Evolutionary conservation across 306 rosid genomes (phyloP), one percentile per base, ranked within the genome.

Genomic region (Erythrophleum fordii): DNA sequence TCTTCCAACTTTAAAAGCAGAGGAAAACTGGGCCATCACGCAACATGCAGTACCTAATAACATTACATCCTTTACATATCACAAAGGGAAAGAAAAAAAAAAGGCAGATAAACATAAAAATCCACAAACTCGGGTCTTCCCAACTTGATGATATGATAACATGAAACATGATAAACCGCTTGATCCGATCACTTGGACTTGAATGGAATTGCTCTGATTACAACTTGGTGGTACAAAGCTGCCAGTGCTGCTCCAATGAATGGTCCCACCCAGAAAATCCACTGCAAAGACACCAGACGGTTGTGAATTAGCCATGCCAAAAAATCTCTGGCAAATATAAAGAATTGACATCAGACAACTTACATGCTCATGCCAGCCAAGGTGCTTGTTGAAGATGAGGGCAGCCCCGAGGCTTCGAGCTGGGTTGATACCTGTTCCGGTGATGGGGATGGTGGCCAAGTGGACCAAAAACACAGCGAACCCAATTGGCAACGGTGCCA

Each of bases 231-330:
- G 85, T 88, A 88, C 20, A 81, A 59, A 11, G 91, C 91, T 7
- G 91, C 91, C 3, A 88, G 87, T 8, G 78, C 82, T 7, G 91
- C 89, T 62, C 90, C 90, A 10, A 86, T 86, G 81, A 86, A 86
- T 74, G 90, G 90, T 61, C 90, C 90, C 73, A 86, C 86, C 91
- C 89, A 88, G 84, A 88, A 88, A 25, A 88, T 71, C 89, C 89
- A 88, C 89, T 88, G 87, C 52, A 73, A 59, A 45, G n/a, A 65
- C 3, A 46, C 53, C 51, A 0, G 0, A 62, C 29, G 45, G 46
- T 22, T 11, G 6, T 3, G 20, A 28, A 17, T 72, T 12, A 26
- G 23, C 62, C 26, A 8, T n/a, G 34, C 4, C 34, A 1, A 31
- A 4, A 31, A 31, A 31, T 31, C 65, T 7, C 37, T 8, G 13